Evolutionary conservation across 768 basidiomycete genomes (phyloP), one percentile per base, ranked within the genome.

Genomic region (Russula ochroleuca): DNA sequence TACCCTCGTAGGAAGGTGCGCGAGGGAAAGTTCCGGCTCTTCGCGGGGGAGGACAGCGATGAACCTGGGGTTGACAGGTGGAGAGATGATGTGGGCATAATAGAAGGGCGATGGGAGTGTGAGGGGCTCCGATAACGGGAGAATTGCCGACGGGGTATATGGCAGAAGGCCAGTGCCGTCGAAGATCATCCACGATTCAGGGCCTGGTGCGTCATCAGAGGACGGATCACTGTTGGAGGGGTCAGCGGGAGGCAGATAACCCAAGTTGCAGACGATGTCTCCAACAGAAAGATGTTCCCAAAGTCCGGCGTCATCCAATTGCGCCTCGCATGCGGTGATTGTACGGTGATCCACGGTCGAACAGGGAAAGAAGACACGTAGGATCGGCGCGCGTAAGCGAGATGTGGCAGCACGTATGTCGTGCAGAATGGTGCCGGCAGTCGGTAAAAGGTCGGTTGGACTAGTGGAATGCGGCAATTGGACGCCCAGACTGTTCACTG

Each of bases 231-330:
- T 41, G 41, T 59, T 70, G 38, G 66, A 43, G 15, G 50, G 67
- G 58, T 25, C 61, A 11, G 80, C 17, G 19, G 43, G 75, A 1
- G 87, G 88, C 17, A 93, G 78, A 69, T 85, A 91, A 7, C 91
- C 91, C 51, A 93, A 79, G 73, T 93, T 93, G 70, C 86, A 90
- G 23, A 93, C 79, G 41, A 92, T 74, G 68, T 93, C 91, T 0
- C 91, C 91, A 0, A 80, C 80, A 1, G 86, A 89, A n/a, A 93
- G 78, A 69, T 90, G 82, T 7, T 79, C 74, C 89, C 90, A 92
- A 6, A 93, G 79, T 0, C 83, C 87, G 1, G 82, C 79, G 1
- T 80, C 77, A n/a, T 82, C 75, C 5, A 93, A 79, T 70, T 91
- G 88, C 37, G 83, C 79, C 69, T 90, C 86, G 71, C 89, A 92